Percentiles rank a stretch among this genome's conserved stretches.
Conservation (phyloP, 2,329 filamentous ascomycete species). For the Penicillium sp. region DNA sequence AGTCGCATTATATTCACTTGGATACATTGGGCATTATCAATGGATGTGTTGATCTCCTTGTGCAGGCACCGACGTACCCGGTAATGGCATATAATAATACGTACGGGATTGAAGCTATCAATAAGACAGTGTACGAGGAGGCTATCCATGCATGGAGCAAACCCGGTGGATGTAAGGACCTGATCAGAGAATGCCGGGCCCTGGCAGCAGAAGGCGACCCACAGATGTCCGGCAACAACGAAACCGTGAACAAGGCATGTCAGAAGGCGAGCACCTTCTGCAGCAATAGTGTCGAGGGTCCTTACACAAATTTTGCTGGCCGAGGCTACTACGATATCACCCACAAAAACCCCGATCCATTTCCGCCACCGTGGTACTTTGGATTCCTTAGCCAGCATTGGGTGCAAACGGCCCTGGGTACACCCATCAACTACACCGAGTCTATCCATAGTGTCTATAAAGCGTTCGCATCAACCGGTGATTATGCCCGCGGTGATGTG, state of each 20-base stretch:
- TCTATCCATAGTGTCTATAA: slow-evolving; percentile 44
- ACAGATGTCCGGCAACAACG: slow-evolving; percentile 47
- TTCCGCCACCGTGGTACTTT: slow-evolving; percentile 53
- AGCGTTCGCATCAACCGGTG: slow-evolving; percentile 50
- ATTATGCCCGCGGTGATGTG: slow-evolving; percentile 50
- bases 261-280: slow-evolving; percentile 48
- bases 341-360: slow-evolving; percentile 52
- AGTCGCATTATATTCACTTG: slow-evolving; percentile 42
- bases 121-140: slow-evolving; percentile 48
- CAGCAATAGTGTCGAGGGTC: slow-evolving; percentile 43
- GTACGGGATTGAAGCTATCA: slow-evolving; percentile 56
- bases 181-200: slow-evolving; percentile 52
- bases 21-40: slow-evolving; percentile 59
- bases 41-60: slow-evolving; percentile 54
- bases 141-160: slow-evolving; percentile 47
- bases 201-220: slow-evolving; percentile 52
- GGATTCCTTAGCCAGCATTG: slow-evolving; percentile 59
- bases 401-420: slow-evolving; percentile 59
- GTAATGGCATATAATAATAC: slow-evolving; percentile 59
- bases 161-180: slow-evolving; percentile 55
- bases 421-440: slow-evolving; percentile 59
- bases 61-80: slow-evolving; percentile 51
- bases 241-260: slow-evolving; percentile 49
- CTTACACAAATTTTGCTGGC: slow-evolving; percentile 44
- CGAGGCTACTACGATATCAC: slow-evolving; percentile 60